Evolutionary conservation across 371 early-diverging fungal genomes (phyloP), one percentile per base, ranked within the genome.

Genomic region (Syncephalis plumigaleata): DNA sequence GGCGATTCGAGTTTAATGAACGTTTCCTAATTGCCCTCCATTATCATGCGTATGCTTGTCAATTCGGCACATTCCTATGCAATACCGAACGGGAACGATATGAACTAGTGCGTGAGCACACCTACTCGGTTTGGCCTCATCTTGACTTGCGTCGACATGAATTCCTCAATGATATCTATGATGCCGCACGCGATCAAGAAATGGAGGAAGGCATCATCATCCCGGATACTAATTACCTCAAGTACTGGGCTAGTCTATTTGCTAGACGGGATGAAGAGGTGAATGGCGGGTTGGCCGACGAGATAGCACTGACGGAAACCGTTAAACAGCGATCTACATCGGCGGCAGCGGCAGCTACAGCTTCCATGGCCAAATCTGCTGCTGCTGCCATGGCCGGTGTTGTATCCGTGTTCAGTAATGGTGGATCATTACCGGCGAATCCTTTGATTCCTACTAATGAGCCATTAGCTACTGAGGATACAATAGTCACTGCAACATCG

Each of bases 1-100:
- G 80, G 1, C 75, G 82, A 39, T 97, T 97, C 63, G 91, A 93
- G 68, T 97, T 87, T 52, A 83, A 82, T 55, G 87, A 89, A 56
- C 55, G 66, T 11, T 67, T 92, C 42, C 58, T 97, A 51, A 66
- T 81, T 8, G 69, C 79, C 7, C 65, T 96, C 36, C 83, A 87
- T 58, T 75, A 77, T 56, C 84, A 87, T 57, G 66, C 80, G 23
- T 87, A 88, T 53, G 73, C 86, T 27, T 90, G 92, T 56, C 88
- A 88, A 57, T 94, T 84, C 67, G 95, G 94, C 16, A 87, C 82
- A 9, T 93, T 96, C 50, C 43, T 94, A 51, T 87, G 83, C 63
- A 93, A 96, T 63, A 78, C 75, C 50, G 85, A 88, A 56, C 58
- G 65, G 21, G 93, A 96, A 54, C 75, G 82, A 2, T 45, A 45